Evolutionary conservation across 345 rosid species (phyloP).

Genomic region (Euphorbia pulcherrima): DNA sequence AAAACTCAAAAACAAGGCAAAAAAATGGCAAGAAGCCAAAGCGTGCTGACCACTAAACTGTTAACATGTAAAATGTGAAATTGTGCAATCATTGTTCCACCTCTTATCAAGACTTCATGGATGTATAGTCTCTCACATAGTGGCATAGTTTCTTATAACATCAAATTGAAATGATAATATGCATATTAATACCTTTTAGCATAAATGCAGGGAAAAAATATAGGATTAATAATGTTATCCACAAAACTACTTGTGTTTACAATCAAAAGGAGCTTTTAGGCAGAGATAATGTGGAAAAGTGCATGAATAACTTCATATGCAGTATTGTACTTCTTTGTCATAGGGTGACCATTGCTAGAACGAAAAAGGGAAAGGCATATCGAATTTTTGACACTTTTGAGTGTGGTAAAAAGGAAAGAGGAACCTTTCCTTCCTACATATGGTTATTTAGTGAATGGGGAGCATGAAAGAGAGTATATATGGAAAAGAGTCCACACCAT

Average conservation of each 20-base stretch:
- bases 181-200: neutral
- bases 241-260: neutral
- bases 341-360: neutral
- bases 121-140: neutral
- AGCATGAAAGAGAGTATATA: neutral
- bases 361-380: neutral
- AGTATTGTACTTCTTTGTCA: neutral
- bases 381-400: neutral
- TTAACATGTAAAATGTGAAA: neutral
- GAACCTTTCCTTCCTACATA: no score
- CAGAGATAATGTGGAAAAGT: neutral
- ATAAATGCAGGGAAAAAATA: neutral
- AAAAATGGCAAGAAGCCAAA: neutral
- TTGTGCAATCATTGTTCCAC: neutral
- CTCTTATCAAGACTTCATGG: neutral
- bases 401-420: neutral
- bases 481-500: neutral
- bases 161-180: neutral
- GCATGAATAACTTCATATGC: neutral
- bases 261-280: neutral
- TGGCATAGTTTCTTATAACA: neutral
- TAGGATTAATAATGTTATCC: neutral
- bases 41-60: neutral
- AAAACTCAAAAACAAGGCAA: neutral
- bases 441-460: neutral